Evolutionary conservation across 352 stramenopile genomes (phyloP).

Genomic region (Phytophthora sp.): DNA sequence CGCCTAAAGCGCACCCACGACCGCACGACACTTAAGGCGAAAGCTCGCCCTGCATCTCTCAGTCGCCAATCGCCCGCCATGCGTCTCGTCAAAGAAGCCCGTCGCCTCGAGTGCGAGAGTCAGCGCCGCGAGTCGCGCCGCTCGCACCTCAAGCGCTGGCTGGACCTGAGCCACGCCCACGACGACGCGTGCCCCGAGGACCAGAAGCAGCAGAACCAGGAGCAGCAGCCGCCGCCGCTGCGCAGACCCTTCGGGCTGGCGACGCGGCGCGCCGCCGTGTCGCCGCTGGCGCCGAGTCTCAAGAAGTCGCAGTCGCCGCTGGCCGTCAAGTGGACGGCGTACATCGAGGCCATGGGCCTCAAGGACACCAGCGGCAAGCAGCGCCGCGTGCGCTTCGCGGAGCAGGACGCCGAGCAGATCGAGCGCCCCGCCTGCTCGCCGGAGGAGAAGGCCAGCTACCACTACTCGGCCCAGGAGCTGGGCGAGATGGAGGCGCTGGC

Average conservation of each 20-base stretch:
- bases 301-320: constrained; percentile 60
- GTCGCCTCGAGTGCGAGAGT: constrained; percentile 39
- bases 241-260: constrained; percentile 13
- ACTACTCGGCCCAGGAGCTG: constrained; percentile 67
- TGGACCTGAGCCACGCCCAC: constrained; percentile 23
- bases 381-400: constrained; percentile 61
- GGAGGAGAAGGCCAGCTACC: constrained; percentile 59
- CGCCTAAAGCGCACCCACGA: neutral
- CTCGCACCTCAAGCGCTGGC: constrained; percentile 39
- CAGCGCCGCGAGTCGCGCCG: constrained; percentile 33
- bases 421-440: constrained; percentile 41
- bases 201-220: constrained; percentile 19
- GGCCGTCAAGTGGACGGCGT: constrained; percentile 58
- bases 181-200: constrained; percentile 5
- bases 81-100: constrained; percentile 38
- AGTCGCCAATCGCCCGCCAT: constrained; percentile 31
- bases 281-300: constrained; percentile 51
- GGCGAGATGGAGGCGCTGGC: constrained; percentile 55
- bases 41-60: neutral
- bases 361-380: constrained; percentile 38
- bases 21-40: neutral
- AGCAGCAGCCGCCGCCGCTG: neutral
- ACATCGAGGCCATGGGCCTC: constrained; percentile 54
- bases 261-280: constrained; percentile 18
- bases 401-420: constrained; percentile 38